A percentile compares a stretch with the other conserved stretches of the same genome.
Conservation (phyloP, 768 basidiomycete genomes). For the Fistulinella prunicolor region DNA sequence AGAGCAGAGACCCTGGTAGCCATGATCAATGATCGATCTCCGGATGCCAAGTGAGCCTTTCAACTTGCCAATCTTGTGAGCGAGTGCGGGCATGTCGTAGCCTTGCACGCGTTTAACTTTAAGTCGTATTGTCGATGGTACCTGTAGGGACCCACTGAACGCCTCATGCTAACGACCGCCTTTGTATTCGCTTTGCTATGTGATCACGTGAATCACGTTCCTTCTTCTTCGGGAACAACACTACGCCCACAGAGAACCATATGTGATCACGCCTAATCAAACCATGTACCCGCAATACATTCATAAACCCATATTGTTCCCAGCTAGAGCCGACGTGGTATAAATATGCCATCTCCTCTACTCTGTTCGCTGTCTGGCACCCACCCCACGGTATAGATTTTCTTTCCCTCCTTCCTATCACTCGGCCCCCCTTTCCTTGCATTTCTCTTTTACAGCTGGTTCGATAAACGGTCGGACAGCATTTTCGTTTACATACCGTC, state of each 20-base stretch:
- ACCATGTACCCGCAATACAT: constrained; percentile 7
- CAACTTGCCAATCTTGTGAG: constrained; percentile 48
- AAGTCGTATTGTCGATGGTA: not conserved
- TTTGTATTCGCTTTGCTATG: constrained; percentile 7
- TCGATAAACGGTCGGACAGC: too few relatives aligned
- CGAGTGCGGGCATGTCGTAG: constrained; percentile 26
- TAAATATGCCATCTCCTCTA: constrained; percentile 14
- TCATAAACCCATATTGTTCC: constrained; percentile 1
- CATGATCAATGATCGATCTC: constrained; percentile 3
- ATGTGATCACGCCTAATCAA: not conserved
- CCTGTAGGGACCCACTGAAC: constrained; percentile 3
- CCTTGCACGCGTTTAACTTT: too few relatives aligned
- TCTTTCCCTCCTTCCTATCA: too few relatives aligned
- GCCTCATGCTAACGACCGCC: constrained; percentile 8
- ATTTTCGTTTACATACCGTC: not conserved
- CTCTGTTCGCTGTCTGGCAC: constrained; percentile 16
- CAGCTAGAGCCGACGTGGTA: not conserved
- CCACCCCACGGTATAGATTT: too few relatives aligned
- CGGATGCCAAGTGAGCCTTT: not conserved
- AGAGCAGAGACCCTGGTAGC: constrained; percentile 77
- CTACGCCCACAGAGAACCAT: constrained; percentile 9
- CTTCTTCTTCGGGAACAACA: constrained; percentile 21
- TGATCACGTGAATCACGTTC: constrained; percentile 23
- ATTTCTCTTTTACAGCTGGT: constrained; percentile 2
- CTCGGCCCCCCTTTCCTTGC: too few relatives aligned